These are phyloP conservation scores for Macroventuria anomochaeta DNA, from an alignment of 2,329 filamentous ascomycete species.

Conservation along the genomic window DNA sequence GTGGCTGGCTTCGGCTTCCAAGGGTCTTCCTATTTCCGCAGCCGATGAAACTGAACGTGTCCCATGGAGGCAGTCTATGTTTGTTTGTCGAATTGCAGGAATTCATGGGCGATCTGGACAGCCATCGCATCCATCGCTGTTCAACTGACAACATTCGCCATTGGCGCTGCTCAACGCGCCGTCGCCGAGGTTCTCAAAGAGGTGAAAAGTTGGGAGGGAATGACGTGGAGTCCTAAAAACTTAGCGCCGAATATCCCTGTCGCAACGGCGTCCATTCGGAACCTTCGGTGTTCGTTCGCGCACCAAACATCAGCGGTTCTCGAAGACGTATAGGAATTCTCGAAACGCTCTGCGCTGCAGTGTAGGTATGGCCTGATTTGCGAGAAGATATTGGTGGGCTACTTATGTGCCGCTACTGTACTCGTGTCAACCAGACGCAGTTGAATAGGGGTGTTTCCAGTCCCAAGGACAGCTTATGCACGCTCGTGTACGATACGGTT, in stretches of 20 bases:
- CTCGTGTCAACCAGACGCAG: slow-evolving; percentile 3
- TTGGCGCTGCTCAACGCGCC: slow-evolving; percentile 6
- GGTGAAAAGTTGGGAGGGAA: slow-evolving; percentile 9
- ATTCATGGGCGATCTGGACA: background rate
- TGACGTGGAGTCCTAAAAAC: too few relatives aligned
- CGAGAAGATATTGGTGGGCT: background rate
- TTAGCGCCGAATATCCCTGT: too few relatives aligned
- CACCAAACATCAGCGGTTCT: slow-evolving; percentile 4
- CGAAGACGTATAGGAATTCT: slow-evolving; percentile 12
- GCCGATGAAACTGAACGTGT: slow-evolving; percentile 16
- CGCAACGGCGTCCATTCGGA: slow-evolving; percentile 14
- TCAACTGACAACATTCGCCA: slow-evolving; percentile 5
- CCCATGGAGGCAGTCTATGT: background rate
- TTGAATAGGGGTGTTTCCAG: slow-evolving; percentile 4
- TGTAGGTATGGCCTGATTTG: background rate
- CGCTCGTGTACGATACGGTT: slow-evolving; percentile 10
- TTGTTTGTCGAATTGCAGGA: slow-evolving; percentile 7
- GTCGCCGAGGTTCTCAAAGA: slow-evolving; percentile 5
- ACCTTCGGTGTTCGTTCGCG: slow-evolving; percentile 14
- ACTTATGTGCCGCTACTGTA: background rate
- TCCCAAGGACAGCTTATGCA: slow-evolving; percentile 14
- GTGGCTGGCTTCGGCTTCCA: slow-evolving; percentile 14
- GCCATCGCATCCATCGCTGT: background rate
- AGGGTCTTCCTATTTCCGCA: slow-evolving; percentile 14
- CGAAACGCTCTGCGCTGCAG: slow-evolving; percentile 2